Evolutionary conservation across 768 basidiomycete species (phyloP).

Genomic region (Lactarius pseudohatsudake): DNA sequence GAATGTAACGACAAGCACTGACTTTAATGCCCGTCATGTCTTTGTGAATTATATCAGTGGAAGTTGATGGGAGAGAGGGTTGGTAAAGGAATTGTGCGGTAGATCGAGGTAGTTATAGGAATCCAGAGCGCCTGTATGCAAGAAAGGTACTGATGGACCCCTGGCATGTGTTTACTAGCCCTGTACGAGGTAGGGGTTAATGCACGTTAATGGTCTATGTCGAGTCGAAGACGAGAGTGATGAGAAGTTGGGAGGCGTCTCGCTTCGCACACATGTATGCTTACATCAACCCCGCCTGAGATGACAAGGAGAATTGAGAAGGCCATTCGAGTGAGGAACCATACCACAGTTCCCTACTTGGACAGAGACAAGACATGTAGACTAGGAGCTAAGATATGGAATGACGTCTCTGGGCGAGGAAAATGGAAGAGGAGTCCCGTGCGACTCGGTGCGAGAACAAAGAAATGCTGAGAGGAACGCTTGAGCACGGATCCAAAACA

Average conservation of each 20-base stretch:
- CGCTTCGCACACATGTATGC: background rate
- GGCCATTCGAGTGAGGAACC: too few relatives aligned
- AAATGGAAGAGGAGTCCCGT: background rate
- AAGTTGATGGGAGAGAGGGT: background rate
- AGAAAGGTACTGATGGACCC: background rate
- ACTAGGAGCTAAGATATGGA: background rate
- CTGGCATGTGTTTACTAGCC: constrained; percentile 6
- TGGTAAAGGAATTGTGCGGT: background rate
- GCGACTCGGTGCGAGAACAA: too few relatives aligned
- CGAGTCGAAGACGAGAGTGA: background rate
- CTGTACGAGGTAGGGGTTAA: background rate
- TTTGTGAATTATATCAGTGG: background rate
- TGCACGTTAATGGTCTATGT: background rate
- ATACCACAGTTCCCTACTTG: too few relatives aligned
- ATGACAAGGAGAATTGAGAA: background rate
- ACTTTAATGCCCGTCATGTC: constrained; percentile 12
- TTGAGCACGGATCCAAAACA: too few relatives aligned
- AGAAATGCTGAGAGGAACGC: too few relatives aligned
- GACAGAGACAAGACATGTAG: background rate
- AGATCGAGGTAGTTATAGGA: constrained; percentile 10
- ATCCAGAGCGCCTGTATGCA: background rate
- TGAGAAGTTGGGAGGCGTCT: background rate
- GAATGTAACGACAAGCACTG: background rate
- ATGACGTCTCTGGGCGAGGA: background rate
- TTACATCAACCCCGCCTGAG: background rate